Base-by-base conservation (phyloP, 371 early-diverging fungal genomes). In the Phascolomyces articulosus region DNA sequence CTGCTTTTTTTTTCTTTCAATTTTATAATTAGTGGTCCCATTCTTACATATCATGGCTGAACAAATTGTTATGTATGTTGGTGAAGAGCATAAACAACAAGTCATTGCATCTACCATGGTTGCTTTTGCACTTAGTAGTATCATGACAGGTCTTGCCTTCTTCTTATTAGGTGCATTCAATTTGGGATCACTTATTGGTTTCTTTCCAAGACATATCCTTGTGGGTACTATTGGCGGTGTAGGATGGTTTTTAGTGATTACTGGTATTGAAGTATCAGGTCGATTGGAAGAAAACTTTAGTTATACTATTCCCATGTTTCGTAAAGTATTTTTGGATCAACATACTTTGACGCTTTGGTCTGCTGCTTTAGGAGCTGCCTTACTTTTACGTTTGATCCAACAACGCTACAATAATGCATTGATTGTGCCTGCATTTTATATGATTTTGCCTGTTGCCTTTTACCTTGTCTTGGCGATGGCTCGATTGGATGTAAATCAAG, bases 191-290 rank as follows among this genome's bases (percentile, higher is more conserved):
- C 65, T 95, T 49, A 90, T 95, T 21, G 93, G 90, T 38, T 97
- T 96, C 78, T 98, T 98, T 72, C 98, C 98, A 7, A 84, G 98
- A 4, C 97, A 96, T 63, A 95, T 98, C 53, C 82, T 98, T 8
- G 94, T 98, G 16, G 98, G 97, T 16, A 95, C 95, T 66, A 98
- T 98, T 58, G 98, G 93, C 72, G 96, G 96, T 38, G 95, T 96
- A 4, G 97, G 98, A 29, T 93, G 94, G 85, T 98, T 98, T 76
- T 73, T 98, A 68, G 66, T 97, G 18, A 85, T 90, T 57, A 98
- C 98, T 0, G 98, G 91, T 31, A 77, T 98, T 31, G 97, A 97
- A 74, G 91, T 97, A 9, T 90, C 96, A 0, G 88, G 93, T 2
- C 83, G 87, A 55, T 67, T 93, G 44, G 84, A 80, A 18, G 75